Evolutionary conservation across 176 grass and related monocot species (phyloP), one percentile per base, ranked within the genome.

Genomic region (Aegilops longissima): DNA sequence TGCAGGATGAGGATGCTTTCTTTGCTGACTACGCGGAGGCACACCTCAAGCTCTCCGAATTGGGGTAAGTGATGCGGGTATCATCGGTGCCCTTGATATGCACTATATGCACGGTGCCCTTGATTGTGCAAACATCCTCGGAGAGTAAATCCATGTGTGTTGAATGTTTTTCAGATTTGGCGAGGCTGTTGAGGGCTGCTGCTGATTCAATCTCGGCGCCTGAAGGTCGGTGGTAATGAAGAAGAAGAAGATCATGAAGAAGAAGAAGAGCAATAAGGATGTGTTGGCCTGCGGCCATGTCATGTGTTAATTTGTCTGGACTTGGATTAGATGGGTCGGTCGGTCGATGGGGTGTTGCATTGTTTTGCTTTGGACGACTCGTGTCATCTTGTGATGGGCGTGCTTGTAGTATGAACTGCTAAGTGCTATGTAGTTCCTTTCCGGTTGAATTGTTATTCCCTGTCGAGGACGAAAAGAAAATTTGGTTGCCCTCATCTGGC

Each of bases 1-100:
- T 61, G 49, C 62, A 97, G 94, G 94, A 97, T 44, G 94, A 97
- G 92, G 94, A 97, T 51, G 92, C 92, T 45, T 97, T 97, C 88
- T 97, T 97, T 83, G 92, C 83, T 61, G 94, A 97, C 66, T 97
- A 97, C 8, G 77, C 88, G 1, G 92, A 97, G 87, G 92, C 94
- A 36, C 94, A 97, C 83, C 70, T 90, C 40, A 97, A 97, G 83
- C 94, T 97, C 51, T 97, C 94, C 12, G 94, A 97, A 82, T 45
- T 97, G 73, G 94, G 94, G 94, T 94, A 89, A 84, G 88, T 67
- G 18, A 44, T 44, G 40, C 40, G 9, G 11, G 40, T 11, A 14
- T 13, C 12, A 49, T 49, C 4, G 45, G 38, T 40, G 38, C 38
- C 38, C 38, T 40, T 40, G 14, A 40, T 78, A 42, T 80, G 70